These are phyloP conservation scores for Penicillium tannophilum DNA, from an alignment of 495 filamentous ascomycete genomes.

Conservation along the genomic window DNA sequence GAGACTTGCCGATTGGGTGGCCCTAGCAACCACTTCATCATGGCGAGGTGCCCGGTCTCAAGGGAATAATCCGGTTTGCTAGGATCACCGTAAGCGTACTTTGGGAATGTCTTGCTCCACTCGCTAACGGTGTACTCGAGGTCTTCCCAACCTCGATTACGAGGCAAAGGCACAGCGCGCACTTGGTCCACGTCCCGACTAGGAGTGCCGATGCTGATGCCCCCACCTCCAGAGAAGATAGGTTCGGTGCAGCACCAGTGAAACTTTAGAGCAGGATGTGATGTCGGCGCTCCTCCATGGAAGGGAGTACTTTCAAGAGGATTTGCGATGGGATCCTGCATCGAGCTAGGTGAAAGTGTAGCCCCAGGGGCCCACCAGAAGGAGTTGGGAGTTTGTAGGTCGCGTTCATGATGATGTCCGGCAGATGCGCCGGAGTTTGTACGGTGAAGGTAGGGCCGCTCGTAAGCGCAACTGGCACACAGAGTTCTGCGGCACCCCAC, in stretches of 20 bases:
- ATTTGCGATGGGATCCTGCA: conserved; percentile 51
- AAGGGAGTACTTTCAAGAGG: conserved; percentile 28
- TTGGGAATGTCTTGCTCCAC: conserved; percentile 48
- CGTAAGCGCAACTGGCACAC: conserved; percentile 63
- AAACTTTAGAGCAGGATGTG: conserved; percentile 52
- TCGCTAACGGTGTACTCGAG: conserved; percentile 51
- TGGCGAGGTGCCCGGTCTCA: conserved; percentile 50
- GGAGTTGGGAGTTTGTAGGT: conserved; percentile 18
- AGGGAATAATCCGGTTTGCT: conserved; percentile 45
- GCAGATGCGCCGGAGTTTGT: conserved; percentile 20
- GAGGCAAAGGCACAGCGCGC: conserved; percentile 59
- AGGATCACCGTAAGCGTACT: conserved; percentile 47
- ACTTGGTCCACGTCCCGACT: conserved; percentile 57
- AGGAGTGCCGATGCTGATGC: conserved; percentile 57
- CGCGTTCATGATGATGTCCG: conserved; percentile 6
- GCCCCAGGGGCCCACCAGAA: conserved; percentile 64
- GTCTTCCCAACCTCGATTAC: conserved; percentile 56
- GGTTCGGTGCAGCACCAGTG: conserved; percentile 67
- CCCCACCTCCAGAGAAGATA: conserved; percentile 63
- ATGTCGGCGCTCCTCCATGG: conserved; percentile 26
- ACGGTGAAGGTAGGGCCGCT: conserved; percentile 51
- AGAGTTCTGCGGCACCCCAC: conserved; percentile 63
- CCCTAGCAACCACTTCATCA: conserved; percentile 54
- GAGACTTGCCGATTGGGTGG: conserved; percentile 49
- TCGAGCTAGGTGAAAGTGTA: conserved; percentile 55